Percentiles rank a stretch among this genome's conserved stretches.
phyloP scores from a whole-genome alignment of 257 asterid genomes.

The Misopates orontium region DNA sequence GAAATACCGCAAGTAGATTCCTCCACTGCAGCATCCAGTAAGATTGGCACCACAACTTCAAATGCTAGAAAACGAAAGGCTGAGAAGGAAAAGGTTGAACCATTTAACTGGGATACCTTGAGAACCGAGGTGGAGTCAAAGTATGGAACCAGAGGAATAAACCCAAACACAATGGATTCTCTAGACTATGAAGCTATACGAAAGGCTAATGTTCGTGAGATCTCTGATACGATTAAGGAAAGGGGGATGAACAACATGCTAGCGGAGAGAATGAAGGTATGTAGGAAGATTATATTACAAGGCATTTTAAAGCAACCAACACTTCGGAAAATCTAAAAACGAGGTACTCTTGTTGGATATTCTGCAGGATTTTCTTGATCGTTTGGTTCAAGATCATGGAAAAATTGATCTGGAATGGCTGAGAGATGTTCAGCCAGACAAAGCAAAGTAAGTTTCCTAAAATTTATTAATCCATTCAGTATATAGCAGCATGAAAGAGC shows the following conservation, averaged over 20 bases:
- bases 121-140: slow-evolving; percentile 58
- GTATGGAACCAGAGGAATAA: slow-evolving; percentile 49
- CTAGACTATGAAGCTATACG: slow-evolving; percentile 68
- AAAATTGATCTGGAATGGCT: slow-evolving; percentile 92
- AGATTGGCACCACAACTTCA: slow-evolving; percentile 32
- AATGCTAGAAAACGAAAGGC: slow-evolving; percentile 56
- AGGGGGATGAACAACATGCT: slow-evolving; percentile 69
- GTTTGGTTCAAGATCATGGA: slow-evolving; percentile 77
- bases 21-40: slow-evolving; percentile 30
- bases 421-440: slow-evolving; percentile 76
- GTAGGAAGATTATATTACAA: slow-evolving; percentile 14
- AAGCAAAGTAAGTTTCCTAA: slow-evolving; percentile 62
- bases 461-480: slow-evolving; percentile 16
- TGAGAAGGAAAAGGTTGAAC: slow-evolving; percentile 48
- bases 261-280: slow-evolving; percentile 82
- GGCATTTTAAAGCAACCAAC: slow-evolving; percentile 11
- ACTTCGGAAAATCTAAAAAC: slow-evolving; percentile 17
- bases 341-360: slow-evolving; percentile 24
- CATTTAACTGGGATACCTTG: slow-evolving; percentile 76
- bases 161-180: slow-evolving; percentile 69
- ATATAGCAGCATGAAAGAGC: too few relatives aligned
- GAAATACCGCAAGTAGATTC: slow-evolving; percentile 21
- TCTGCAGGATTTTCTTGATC: slow-evolving; percentile 82
- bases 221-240: slow-evolving; percentile 60
- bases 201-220: slow-evolving; percentile 52